Evolutionary conservation across 768 basidiomycete genomes (phyloP), one percentile per base, ranked within the genome.

Genomic region (Cyclocybe cylindracea): DNA sequence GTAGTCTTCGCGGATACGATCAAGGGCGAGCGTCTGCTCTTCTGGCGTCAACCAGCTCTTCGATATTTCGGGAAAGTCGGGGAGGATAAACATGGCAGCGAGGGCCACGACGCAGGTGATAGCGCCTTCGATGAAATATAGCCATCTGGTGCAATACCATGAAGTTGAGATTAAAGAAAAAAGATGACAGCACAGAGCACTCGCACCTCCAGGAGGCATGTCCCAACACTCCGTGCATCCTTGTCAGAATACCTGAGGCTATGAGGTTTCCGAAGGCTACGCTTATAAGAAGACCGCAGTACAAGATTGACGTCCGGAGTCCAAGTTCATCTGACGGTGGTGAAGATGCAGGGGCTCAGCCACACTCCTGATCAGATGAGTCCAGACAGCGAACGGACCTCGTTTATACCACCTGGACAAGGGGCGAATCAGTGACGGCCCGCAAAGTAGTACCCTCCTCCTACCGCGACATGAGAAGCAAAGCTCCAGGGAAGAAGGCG

Each of bases 181-280:
- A 7, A 4, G 11, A 38, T 11, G 37, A 16, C 2, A 11, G 37
- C 37, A 14, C 7, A 10, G 7, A 16, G 10, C 35, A 14, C n/a
- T 34, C 18, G 45, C 62, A 85, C 77, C 85, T 75, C 91, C 91
- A 93, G 0, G 86, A 86, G 2, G 86, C 74, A 53, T 80, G 74
- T 2, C 89, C 89, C 18, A 83, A 74, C 48, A 77, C 76, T 3
- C 87, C 87, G 16, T 89, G 75, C 87, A 92, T 87, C 9, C 74
- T 73, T 54, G 77, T 75, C 18, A 93, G 76, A 46, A 93, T 87
- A 1, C 80, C 87, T 33, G 88, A 87, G 5, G 89, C 89, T 50
- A 93, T 78, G n/a, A 93, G 71, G 2, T 87, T 76, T 1, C 91
- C 89, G 60, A 92, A 91, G 0, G 87, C 90, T 67, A 91, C 93